A percentile compares a stretch with the other conserved stretches of the same genome.
Evolutionary conservation across 177 flowering plant species (phyloP).

Genomic region (Vitis hybrid): DNA sequence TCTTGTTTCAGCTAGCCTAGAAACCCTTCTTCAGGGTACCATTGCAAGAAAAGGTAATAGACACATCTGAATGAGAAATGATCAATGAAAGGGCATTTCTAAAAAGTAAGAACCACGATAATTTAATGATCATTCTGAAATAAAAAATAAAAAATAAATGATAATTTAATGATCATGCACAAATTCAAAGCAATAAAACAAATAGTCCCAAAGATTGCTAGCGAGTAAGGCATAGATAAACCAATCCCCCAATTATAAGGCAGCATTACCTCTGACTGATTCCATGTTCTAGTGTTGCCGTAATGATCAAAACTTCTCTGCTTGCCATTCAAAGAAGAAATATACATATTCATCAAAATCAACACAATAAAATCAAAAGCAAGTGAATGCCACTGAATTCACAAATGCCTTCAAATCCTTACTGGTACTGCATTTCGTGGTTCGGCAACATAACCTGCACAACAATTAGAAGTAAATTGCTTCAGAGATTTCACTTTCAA

Average conservation of each 20-base stretch:
- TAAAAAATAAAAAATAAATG: no score
- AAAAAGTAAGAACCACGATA: no score
- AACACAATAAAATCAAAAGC: not conserved
- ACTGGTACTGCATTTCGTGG: conserved; percentile 42
- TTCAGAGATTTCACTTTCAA: not conserved
- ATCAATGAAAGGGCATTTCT: no score
- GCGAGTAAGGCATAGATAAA: not conserved
- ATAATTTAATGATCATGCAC: not conserved
- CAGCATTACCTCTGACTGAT: conserved; percentile 33
- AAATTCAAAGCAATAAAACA: not conserved
- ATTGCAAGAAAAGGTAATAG: no score
- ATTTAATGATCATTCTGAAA: no score
- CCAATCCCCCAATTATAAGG: not conserved
- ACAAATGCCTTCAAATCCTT: conserved; percentile 19
- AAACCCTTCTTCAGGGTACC: no score
- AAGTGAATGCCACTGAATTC: not conserved
- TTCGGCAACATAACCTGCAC: conserved; percentile 48
- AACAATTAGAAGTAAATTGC: conserved; percentile 3
- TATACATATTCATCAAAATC: not conserved
- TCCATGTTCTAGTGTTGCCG: conserved; percentile 6
- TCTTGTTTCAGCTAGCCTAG: no score
- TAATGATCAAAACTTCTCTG: conserved; percentile 32
- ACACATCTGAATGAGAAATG: no score
- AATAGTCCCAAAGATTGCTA: not conserved
- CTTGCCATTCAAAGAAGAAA: not conserved